Conservation (phyloP, 208 protist species). For the Naegleria gruberi region DNA sequence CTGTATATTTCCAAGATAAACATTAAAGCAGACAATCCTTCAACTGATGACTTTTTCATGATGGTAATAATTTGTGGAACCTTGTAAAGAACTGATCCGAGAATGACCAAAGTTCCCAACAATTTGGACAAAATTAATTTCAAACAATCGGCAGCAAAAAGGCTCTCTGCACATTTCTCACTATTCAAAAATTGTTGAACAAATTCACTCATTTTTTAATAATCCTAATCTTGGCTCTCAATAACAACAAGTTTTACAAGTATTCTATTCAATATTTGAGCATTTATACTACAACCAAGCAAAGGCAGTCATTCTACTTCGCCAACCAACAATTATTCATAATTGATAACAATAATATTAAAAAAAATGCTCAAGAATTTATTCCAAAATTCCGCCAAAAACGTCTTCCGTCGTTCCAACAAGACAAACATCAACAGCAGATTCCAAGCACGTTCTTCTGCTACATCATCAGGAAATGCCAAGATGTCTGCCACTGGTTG, state of each 20-base stretch:
- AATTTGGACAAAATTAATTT: slow-evolving; percentile 15
- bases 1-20: slow-evolving; percentile 14
- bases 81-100: slow-evolving; percentile 3
- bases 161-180: not conserved
- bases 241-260: too few species aligned
- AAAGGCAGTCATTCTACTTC: too few species aligned
- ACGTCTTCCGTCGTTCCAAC: not conserved
- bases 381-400: not conserved
- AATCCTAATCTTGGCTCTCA: too few species aligned
- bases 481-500: not conserved
- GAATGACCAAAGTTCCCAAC: slow-evolving; percentile 13
- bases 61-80: slow-evolving; percentile 27
- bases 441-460: not conserved
- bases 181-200: not conserved
- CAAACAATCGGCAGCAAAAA: not conserved
- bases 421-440: not conserved
- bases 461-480: not conserved
- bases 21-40: not conserved
- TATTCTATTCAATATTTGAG: too few species aligned
- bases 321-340: too few species aligned
- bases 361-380: not conserved
- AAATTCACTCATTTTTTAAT: not conserved
- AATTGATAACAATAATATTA: too few species aligned
- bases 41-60: not conserved
- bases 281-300: too few species aligned